Percentiles rank a stretch among this genome's conserved stretches.
These are phyloP conservation scores for Candida sithepensis DNA, from an alignment of 805 yeast genomes.

Conservation along the genomic window DNA sequence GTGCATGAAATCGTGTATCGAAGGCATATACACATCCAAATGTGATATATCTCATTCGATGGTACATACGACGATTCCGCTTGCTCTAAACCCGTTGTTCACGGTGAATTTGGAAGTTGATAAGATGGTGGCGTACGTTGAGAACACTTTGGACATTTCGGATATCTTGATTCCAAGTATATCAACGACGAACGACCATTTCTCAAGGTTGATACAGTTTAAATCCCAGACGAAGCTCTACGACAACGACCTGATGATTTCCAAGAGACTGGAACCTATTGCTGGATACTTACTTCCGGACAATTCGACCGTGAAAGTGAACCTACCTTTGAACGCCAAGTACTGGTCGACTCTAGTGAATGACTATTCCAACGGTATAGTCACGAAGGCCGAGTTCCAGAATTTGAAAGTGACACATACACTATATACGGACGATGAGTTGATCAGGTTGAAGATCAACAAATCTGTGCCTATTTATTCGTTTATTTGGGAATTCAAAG, in stretches of 20 bases:
- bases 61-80: conserved; percentile 25
- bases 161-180: conserved; percentile 12
- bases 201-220: conserved; percentile 26
- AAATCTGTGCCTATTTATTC: conserved; percentile 23
- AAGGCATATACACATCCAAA: conserved; percentile 18
- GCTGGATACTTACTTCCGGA: conserved; percentile 25
- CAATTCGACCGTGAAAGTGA: conserved; percentile 19
- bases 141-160: conserved; percentile 20
- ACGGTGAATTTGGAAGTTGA: conserved; percentile 24
- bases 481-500: conserved; percentile 31
- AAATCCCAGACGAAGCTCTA: conserved; percentile 26
- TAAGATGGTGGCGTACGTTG: conserved; percentile 27
- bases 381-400: conserved; percentile 19
- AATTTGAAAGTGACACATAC: conserved; percentile 27
- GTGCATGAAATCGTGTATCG: conserved; percentile 19
- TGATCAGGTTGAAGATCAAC: conserved; percentile 12
- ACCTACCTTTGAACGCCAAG: conserved; percentile 30
- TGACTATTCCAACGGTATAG: conserved; percentile 30
- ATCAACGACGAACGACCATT: conserved; percentile 14
- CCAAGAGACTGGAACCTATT: conserved; percentile 27
- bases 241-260: conserved; percentile 18
- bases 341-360: conserved; percentile 31
- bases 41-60: conserved; percentile 21
- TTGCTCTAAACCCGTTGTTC: conserved; percentile 12
- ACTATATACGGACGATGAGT: conserved; percentile 27